A percentile compares a stretch with the other conserved stretches of the same genome.
These are phyloP conservation scores for Russula olivacea DNA, from an alignment of 768 basidiomycete genomes.

Conservation along the genomic window DNA sequence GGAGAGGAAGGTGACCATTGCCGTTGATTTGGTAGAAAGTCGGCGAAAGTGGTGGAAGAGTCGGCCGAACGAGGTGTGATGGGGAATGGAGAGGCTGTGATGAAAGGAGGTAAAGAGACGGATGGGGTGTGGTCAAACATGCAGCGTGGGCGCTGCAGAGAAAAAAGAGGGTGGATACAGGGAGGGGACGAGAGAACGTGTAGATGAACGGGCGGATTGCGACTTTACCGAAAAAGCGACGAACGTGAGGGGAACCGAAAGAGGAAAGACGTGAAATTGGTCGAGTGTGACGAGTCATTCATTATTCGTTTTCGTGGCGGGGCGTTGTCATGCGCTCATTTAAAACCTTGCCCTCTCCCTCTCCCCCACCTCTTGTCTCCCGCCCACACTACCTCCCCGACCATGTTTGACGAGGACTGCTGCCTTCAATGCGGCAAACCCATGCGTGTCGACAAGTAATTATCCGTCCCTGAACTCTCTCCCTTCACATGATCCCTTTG, in stretches of 20 bases:
- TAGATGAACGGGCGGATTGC: not conserved
- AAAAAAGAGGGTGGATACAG: constrained; percentile 5
- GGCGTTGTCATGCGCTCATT: constrained; percentile 20
- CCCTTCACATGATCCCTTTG: constrained; percentile 19
- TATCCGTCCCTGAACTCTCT: constrained; percentile 10
- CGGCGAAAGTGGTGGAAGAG: not conserved
- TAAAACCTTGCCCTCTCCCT: not conserved
- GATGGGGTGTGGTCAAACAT: constrained; percentile 8
- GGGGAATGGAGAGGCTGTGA: constrained; percentile 18
- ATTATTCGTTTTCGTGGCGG: not conserved
- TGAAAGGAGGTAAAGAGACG: not conserved
- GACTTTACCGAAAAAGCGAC: constrained; percentile 1
- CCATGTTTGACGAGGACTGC: constrained; percentile 30
- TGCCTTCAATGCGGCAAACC: constrained; percentile 30
- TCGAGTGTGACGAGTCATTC: constrained; percentile 14
- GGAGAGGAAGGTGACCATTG: not conserved
- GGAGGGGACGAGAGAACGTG: not conserved
- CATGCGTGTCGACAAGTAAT: constrained; percentile 22
- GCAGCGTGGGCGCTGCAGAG: constrained; percentile 11
- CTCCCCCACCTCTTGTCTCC: constrained; percentile 1
- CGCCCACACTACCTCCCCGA: not conserved
- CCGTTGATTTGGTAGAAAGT: not conserved
- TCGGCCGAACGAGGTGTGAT: not conserved
- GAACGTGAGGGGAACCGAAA: constrained; percentile 2
- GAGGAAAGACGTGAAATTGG: not conserved